Base-by-base conservation (phyloP, 148 eudicot species). In the Nyssa sinensis region DNA sequence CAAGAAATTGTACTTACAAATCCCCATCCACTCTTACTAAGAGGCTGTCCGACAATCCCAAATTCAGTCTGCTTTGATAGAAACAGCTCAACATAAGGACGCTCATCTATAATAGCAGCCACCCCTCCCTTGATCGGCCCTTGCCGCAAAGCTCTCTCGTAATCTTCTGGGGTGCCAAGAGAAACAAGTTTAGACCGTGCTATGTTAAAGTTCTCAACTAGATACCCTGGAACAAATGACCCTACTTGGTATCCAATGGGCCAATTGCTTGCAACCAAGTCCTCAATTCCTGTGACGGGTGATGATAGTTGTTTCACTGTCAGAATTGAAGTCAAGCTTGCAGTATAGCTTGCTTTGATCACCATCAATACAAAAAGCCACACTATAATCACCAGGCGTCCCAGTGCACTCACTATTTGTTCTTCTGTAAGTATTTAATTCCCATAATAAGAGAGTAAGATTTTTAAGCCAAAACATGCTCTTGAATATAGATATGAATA, bases 281-380 rank as follows among this genome's bases (percentile, higher is more conserved):
- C 60, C n/a, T 61, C 74, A 24, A 76, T 76, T 39, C 79, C 79
- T 19, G 41, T 44, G 17, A 68, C 69, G 24, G 60, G 72, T 0
- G 79, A 76, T 0, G 79, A 68, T 47, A 76, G 79, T 16, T 76
- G 67, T 69, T 76, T 67, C 21, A 69, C 63, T 23, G 79, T 76
- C 57, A 76, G 53, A 64, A 76, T 67, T 31, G 79, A 76, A 21
- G 79, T 76, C 49, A 76, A 47, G 61, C 74, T 69, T 6, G 79
- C 79, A n/a, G 74, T 76, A 60, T 76, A 76, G 67, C 79, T 67
- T 5, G 79, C 59, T 60, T 76, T 70, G 12, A 76, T 76, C 4
- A 76, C 47, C 60, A 76, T 30, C 16, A 76, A 66, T 31, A 69
- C 79, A 62, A 76, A 76, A 17, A 76, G 79, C 79, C 79, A 76